Percentiles rank a stretch among this genome's conserved stretches.
Conservation (phyloP, 2,329 filamentous ascomycete species). For the Arthroderma sp. region DNA sequence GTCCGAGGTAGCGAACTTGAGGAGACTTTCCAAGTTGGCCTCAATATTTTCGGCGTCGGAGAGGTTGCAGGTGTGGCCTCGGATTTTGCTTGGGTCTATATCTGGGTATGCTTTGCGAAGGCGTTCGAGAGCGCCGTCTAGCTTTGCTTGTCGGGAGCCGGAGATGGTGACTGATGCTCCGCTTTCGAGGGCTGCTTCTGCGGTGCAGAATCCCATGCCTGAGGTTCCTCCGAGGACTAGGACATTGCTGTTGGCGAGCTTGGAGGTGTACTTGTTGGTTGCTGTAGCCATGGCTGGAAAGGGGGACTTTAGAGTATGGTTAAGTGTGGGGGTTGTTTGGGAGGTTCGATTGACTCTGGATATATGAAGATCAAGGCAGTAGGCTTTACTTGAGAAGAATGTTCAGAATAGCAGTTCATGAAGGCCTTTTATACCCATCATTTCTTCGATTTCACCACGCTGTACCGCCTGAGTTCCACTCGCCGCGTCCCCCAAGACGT, state of each 20-base stretch:
- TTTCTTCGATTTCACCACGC: too few relatives aligned
- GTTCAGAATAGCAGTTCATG: too few relatives aligned
- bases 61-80: constrained; percentile 33
- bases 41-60: constrained; percentile 31
- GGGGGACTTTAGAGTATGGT: too few relatives aligned
- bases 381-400: too few relatives aligned
- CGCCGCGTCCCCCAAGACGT: too few relatives aligned
- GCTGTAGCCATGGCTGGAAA: not conserved
- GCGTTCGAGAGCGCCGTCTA: constrained; percentile 27
- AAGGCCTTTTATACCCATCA: too few relatives aligned
- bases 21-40: constrained; percentile 28
- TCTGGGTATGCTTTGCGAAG: constrained; percentile 32
- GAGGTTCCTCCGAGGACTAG: constrained; percentile 41
- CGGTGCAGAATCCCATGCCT: constrained; percentile 40
- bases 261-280: constrained; percentile 20
- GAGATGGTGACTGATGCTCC: constrained; percentile 37
- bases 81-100: constrained; percentile 19
- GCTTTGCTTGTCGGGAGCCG: constrained; percentile 28
- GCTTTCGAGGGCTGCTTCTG: constrained; percentile 38
- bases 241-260: constrained; percentile 33
- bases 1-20: constrained; percentile 23
- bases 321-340: too few relatives aligned
- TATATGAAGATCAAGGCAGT: too few relatives aligned
- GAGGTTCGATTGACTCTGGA: too few relatives aligned
- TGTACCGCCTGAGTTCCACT: too few relatives aligned